Evolutionary conservation across 768 basidiomycete species (phyloP).

Genomic region (Kwoniella mangroviensis): DNA sequence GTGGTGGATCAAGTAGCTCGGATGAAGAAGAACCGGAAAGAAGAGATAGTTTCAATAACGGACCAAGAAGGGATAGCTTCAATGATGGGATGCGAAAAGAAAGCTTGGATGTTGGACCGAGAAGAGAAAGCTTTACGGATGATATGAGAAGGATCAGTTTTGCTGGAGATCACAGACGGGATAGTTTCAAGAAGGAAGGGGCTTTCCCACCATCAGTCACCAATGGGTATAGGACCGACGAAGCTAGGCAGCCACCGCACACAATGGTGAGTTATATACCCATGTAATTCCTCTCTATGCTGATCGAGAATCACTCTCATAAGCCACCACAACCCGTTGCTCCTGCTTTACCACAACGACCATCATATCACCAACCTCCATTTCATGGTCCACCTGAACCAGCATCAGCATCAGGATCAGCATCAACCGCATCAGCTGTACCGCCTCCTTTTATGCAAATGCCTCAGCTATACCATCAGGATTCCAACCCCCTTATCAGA

Average conservation of each 20-base stretch:
- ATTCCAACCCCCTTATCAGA: background rate
- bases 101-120: background rate
- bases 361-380: background rate
- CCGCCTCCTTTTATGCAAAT: slow-evolving; percentile 3
- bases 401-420: background rate
- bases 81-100: slow-evolving; percentile 5
- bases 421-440: background rate
- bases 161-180: background rate
- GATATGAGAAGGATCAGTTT: background rate
- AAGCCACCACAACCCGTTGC: background rate
- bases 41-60: slow-evolving; percentile 9
- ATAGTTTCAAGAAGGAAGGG: background rate
- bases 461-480: slow-evolving; percentile 23
- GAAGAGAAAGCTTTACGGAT: slow-evolving; percentile 1
- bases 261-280: background rate
- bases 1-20: slow-evolving; percentile 14
- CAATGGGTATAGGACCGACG: background rate
- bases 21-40: slow-evolving; percentile 12
- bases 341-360: slow-evolving; percentile 4
- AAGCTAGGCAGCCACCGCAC: background rate
- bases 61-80: background rate
- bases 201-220: background rate
- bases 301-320: background rate
- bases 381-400: background rate
- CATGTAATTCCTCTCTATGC: background rate